phyloP scores from a whole-genome alignment of 2,329 filamentous ascomycete species.

The Beauveria sp. region DNA sequence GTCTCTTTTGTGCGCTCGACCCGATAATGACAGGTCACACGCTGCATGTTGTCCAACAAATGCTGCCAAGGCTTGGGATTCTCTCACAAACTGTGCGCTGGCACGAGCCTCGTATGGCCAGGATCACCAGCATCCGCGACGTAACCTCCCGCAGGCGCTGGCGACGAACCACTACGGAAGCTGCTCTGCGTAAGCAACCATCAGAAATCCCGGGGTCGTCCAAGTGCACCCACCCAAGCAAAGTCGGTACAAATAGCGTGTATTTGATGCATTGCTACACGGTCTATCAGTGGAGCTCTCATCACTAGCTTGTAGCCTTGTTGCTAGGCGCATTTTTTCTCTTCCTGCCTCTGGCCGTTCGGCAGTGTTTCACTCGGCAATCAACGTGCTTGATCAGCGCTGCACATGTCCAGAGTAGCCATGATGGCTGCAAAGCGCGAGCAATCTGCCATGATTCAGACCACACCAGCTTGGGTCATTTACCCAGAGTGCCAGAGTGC shows the following conservation, averaged over 20 bases:
- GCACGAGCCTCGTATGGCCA: neutral
- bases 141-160: neutral
- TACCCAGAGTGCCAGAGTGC: neutral
- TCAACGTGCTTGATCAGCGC: conserved; percentile 2
- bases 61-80: conserved; percentile 5
- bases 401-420: neutral
- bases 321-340: neutral
- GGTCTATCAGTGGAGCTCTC: neutral
- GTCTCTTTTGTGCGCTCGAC: neutral
- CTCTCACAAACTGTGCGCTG: neutral
- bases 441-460: conserved; percentile 1
- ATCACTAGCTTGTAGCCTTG: conserved; percentile 2
- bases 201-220: neutral
- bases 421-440: neutral
- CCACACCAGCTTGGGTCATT: neutral
- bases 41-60: conserved; percentile 1
- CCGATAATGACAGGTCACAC: conserved; percentile 8
- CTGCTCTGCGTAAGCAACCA: neutral
- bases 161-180: neutral
- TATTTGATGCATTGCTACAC: neutral
- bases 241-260: neutral
- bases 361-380: conserved; percentile 3
- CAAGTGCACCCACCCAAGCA: neutral
- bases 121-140: neutral
- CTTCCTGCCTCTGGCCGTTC: neutral